Conservation (phyloP, 495 filamentous ascomycete genomes). For the Friedmanniomyces simplex region DNA sequence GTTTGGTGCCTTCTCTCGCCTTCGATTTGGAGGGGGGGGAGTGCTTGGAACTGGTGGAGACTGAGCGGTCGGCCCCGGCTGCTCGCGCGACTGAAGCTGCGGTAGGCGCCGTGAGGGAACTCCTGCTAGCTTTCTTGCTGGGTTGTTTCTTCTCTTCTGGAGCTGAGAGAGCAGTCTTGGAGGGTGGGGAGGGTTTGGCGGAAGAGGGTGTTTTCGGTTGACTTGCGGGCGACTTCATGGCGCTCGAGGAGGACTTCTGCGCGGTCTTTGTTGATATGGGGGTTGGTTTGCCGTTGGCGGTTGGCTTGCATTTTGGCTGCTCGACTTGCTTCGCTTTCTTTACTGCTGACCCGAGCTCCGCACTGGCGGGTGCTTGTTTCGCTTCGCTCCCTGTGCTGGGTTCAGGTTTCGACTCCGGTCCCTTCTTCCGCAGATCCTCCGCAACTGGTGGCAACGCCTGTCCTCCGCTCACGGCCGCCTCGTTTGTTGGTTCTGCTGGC, state of each 20-base stretch:
- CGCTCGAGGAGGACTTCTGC: conserved; percentile 1
- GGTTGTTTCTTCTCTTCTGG: conserved; percentile 1
- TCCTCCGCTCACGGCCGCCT: conserved; percentile 29
- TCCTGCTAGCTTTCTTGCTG: conserved; percentile 19
- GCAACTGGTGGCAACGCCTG: conserved; percentile 26
- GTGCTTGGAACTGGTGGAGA: conserved; percentile 11
- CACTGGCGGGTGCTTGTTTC: background rate
- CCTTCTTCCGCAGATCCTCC: conserved; percentile 14
- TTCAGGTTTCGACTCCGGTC: background rate
- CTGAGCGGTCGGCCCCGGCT: background rate
- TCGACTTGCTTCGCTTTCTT: background rate
- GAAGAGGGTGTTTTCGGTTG: conserved; percentile 7
- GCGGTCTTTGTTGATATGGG: conserved; percentile 12
- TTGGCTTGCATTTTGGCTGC: background rate
- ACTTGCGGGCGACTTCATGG: conserved; percentile 9
- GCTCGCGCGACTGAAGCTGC: conserved; percentile 23
- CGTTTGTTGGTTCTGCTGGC: conserved; percentile 31
- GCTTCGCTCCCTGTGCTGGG: background rate
- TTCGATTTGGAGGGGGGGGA: conserved; percentile 23
- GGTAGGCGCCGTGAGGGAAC: conserved; percentile 21
- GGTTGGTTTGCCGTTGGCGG: conserved; percentile 1
- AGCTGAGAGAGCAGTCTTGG: background rate
- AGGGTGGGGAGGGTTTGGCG: background rate
- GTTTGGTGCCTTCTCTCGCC: conserved; percentile 29
- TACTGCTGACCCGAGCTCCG: background rate